Evolutionary conservation across 164 flowering plant species (phyloP).

Genomic region (Chimonanthus praecox): DNA sequence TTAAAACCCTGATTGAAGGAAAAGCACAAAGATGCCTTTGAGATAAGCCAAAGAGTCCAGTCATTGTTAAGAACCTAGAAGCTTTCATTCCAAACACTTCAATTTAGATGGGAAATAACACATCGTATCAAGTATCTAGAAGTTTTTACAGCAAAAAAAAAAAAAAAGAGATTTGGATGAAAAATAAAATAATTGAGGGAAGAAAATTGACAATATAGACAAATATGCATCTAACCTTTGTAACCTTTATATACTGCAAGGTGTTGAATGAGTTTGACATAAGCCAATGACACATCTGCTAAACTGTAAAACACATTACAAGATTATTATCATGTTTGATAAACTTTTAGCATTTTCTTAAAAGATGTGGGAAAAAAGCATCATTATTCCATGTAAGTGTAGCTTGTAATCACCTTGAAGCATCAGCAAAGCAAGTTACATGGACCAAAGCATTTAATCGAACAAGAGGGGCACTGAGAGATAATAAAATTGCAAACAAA

Average conservation of each 20-base stretch:
- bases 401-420: conserved; percentile 57
- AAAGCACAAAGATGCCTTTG: too few species aligned
- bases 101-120: not conserved
- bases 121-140: too few species aligned
- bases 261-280: conserved; percentile 83
- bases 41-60: too few species aligned
- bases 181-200: not conserved
- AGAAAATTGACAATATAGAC: not conserved
- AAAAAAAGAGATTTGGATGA: too few species aligned
- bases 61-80: not conserved
- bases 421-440: conserved; percentile 78
- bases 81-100: not conserved
- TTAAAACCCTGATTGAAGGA: too few species aligned
- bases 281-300: conserved; percentile 67
- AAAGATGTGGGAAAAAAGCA: not conserved
- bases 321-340: not conserved
- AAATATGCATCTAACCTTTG: conserved; percentile 49
- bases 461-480: conserved; percentile 73
- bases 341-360: not conserved
- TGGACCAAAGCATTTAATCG: conserved; percentile 67
- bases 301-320: conserved; percentile 37
- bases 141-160: too few species aligned
- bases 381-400: not conserved
- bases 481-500: conserved; percentile 2
- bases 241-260: conserved; percentile 79